Base-by-base conservation (phyloP, 2,329 filamentous ascomycete species). In the Xylaria multiplex region DNA sequence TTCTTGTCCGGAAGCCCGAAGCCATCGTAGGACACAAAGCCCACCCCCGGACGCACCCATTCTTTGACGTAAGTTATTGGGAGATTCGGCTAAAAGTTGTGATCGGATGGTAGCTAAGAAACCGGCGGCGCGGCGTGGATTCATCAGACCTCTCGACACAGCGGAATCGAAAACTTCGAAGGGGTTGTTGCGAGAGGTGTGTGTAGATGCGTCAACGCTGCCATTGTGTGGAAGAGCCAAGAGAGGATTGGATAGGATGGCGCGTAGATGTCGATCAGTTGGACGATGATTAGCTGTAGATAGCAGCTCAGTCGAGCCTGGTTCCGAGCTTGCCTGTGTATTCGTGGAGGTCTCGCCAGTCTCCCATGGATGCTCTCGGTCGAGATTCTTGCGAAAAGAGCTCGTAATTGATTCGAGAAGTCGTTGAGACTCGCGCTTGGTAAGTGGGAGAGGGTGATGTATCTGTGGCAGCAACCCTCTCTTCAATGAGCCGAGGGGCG, bases 331-430 rank as follows among this genome's bases (percentile, higher is more conserved):
- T 14, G 46, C 45, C 22, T 32, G 7, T 13, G 62, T 35, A n/a
- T 59, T n/a, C 56, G 66, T 9, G 64, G 69, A 48, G 8, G 65
- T 42, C 30, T 72, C 68, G 8, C 80, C 73, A 14, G 76, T 69
- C 35, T 79, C 73, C 72, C 78, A 82, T 66, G 85, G 85, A 71
- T 88, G 84, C 72, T 88, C 86, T 49, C 78, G 80, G 71, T 88
- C 85, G n/a, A 89, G 83, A 35, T 87, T 83, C 61, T 81, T 81
- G 58, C 86, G 82, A 73, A 89, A 89, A 2, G 86, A 88, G 6
- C 80, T 77, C 57, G 86, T 88, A 58, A 89, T 80, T 40, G 82
- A 81, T 60, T 86, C 81, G 68, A 88, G 84, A 8, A 88, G 81
- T 70, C 84, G 83, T 67, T 85, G 81, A 30, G 85, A 84, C 62